Evolutionary conservation across 768 basidiomycete species (phyloP).

Genomic region (Lepiota venenata): DNA sequence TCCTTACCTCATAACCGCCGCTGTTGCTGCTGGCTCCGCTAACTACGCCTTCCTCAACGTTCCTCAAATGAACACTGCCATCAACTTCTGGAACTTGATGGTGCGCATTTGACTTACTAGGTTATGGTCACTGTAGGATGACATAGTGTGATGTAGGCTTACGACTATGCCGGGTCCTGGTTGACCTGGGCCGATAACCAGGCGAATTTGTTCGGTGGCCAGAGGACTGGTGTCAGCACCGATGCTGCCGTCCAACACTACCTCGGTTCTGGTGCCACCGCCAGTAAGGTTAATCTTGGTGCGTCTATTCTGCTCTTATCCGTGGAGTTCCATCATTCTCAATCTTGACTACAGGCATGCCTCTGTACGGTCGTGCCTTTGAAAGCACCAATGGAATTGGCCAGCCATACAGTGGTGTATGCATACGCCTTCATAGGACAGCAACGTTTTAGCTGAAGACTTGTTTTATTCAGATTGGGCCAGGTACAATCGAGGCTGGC

Average conservation of each 20-base stretch:
- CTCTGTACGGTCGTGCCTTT: conserved; percentile 79
- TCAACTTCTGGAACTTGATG: conserved; percentile 85
- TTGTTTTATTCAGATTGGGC: conserved; percentile 49
- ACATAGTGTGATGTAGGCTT: conserved; percentile 40
- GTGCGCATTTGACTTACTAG: conserved; percentile 25
- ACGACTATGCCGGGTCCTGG: conserved; percentile 82
- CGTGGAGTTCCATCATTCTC: conserved; percentile 1
- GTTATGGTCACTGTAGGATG: not conserved
- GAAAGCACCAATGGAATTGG: conserved; percentile 68
- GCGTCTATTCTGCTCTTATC: not conserved
- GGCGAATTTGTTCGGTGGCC: conserved; percentile 69
- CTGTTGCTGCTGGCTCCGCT: conserved; percentile 58
- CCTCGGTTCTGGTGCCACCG: conserved; percentile 54
- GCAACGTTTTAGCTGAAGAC: not conserved
- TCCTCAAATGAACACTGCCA: conserved; percentile 57
- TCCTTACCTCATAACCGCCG: conserved; percentile 59
- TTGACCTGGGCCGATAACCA: conserved; percentile 49
- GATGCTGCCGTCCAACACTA: conserved; percentile 66
- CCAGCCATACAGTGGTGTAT: conserved; percentile 61
- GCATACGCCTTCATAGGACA: conserved; percentile 11
- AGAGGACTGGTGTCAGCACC: conserved; percentile 60
- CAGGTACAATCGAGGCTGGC: conserved; percentile 66
- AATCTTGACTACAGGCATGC: conserved; percentile 48
- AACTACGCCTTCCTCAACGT: conserved; percentile 60
- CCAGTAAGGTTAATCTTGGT: conserved; percentile 68